Conservation (phyloP, 2,329 filamentous ascomycete genomes). For the Scytalidium sp. region DNA sequence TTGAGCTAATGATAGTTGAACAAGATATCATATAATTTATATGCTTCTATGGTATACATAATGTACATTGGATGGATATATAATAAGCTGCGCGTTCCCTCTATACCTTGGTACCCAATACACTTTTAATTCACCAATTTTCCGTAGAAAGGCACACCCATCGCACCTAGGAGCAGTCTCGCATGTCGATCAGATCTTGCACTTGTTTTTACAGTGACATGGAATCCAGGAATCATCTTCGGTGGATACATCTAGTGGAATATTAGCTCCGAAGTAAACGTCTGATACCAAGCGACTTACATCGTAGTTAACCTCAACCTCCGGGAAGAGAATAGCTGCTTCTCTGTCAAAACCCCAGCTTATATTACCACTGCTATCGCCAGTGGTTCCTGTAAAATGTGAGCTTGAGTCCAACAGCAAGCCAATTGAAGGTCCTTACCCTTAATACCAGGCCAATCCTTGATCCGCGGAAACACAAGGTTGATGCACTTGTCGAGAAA, state of each 20-base stretch:
- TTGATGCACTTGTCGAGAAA: slow-evolving; percentile 90
- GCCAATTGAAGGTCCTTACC: slow-evolving; percentile 31
- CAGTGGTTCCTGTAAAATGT: slow-evolving; percentile 39
- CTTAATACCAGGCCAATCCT: slow-evolving; percentile 86
- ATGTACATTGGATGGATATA: slow-evolving; percentile 5
- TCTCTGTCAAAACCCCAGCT: slow-evolving; percentile 75
- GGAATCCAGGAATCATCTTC: slow-evolving; percentile 36
- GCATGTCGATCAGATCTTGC: slow-evolving; percentile 25
- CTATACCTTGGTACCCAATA: neutral
- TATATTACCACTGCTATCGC: slow-evolving; percentile 87
- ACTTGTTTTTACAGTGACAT: slow-evolving; percentile 29
- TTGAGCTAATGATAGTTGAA: too few relatives aligned
- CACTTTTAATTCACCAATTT: slow-evolving; percentile 23
- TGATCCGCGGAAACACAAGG: slow-evolving; percentile 89
- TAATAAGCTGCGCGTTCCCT: neutral
- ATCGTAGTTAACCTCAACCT: slow-evolving; percentile 93
- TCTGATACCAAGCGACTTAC: slow-evolving; percentile 50
- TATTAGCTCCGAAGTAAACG: slow-evolving; percentile 10
- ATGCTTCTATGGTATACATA: slow-evolving; percentile 5
- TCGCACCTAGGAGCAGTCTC: slow-evolving; percentile 22
- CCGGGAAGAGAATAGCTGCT: slow-evolving; percentile 81
- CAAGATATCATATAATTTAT: neutral
- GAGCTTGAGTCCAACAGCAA: slow-evolving; percentile 27
- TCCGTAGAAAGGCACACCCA: slow-evolving; percentile 26
- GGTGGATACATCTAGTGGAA: slow-evolving; percentile 52